phyloP scores from a whole-genome alignment of 305 asterid genomes.

The Fraxinus xanthoxyloides region DNA sequence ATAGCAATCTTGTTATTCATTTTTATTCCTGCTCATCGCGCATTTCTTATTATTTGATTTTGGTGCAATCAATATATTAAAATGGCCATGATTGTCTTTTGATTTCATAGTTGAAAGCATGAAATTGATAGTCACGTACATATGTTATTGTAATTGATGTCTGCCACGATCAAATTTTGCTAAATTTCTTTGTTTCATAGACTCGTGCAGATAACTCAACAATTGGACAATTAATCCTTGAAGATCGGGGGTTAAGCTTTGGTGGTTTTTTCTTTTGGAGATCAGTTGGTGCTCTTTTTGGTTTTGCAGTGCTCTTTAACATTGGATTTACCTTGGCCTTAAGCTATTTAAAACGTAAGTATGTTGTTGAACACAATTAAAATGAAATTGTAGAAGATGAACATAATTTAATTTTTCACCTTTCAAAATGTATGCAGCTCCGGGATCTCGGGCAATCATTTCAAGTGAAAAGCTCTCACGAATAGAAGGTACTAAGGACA shows the following conservation, averaged over 20 bases:
- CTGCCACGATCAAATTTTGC: not conserved
- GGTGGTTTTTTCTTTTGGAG: slow-evolving; percentile 47
- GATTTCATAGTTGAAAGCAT: not conserved
- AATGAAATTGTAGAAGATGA: not conserved
- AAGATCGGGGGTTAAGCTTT: slow-evolving; percentile 54
- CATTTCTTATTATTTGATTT: not conserved
- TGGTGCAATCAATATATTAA: not conserved
- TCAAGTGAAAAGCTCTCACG: slow-evolving; percentile 39
- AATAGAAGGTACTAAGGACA: slow-evolving; percentile 9
- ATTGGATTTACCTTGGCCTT: slow-evolving; percentile 55
- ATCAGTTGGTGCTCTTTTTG: slow-evolving; percentile 56
- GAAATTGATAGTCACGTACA: not conserved
- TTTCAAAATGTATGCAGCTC: slow-evolving; percentile 30
- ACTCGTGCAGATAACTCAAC: slow-evolving; percentile 34
- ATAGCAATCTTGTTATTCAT: not conserved
- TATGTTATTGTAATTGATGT: not conserved
- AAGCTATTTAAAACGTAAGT: slow-evolving; percentile 53
- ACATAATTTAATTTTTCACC: not conserved
- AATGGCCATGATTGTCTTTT: not conserved
- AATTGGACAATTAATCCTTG: slow-evolving; percentile 54
- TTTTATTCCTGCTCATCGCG: not conserved
- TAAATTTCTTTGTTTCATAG: not conserved
- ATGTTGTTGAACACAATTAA: not conserved
- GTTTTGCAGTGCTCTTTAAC: slow-evolving; percentile 51
- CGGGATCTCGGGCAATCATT: slow-evolving; percentile 41